Evolutionary conservation across 345 rosid species (phyloP).

Genomic region (Eucalyptus polybractea): DNA sequence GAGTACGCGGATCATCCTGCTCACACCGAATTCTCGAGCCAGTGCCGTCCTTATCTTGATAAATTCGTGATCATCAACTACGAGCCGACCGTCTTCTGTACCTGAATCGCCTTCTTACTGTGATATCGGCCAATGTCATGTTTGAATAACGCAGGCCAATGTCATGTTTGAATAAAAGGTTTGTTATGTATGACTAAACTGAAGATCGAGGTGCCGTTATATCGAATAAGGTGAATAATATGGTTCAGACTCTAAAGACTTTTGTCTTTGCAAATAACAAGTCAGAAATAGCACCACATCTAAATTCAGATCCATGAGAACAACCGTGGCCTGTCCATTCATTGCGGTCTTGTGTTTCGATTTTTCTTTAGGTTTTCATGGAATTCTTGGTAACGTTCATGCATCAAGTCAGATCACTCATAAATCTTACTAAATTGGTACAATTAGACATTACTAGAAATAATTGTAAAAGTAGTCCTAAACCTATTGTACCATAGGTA

Average conservation of each 20-base stretch:
- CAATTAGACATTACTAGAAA: background rate
- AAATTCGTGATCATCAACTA: too few species aligned
- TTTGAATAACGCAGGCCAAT: too few species aligned
- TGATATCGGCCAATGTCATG: too few species aligned
- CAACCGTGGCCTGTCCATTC: background rate
- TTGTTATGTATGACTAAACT: background rate
- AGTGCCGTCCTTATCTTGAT: too few species aligned
- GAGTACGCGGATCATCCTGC: conserved; percentile 57
- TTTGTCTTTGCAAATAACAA: background rate
- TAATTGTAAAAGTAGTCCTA: too few species aligned
- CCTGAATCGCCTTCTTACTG: too few species aligned
- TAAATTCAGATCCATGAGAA: background rate
- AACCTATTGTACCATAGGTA: too few species aligned
- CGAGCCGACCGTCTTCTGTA: too few species aligned
- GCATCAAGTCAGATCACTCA: background rate
- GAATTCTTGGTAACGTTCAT: background rate
- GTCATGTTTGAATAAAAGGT: background rate
- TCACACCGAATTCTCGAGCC: conserved; percentile 43
- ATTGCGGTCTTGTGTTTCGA: background rate
- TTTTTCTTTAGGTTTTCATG: background rate
- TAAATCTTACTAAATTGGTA: background rate
- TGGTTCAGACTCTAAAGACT: background rate
- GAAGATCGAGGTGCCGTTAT: background rate
- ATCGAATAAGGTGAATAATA: background rate
- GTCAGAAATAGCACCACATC: background rate